Evolutionary conservation across 805 yeast species (phyloP).

Genomic region (Ogataea ganodermae): DNA sequence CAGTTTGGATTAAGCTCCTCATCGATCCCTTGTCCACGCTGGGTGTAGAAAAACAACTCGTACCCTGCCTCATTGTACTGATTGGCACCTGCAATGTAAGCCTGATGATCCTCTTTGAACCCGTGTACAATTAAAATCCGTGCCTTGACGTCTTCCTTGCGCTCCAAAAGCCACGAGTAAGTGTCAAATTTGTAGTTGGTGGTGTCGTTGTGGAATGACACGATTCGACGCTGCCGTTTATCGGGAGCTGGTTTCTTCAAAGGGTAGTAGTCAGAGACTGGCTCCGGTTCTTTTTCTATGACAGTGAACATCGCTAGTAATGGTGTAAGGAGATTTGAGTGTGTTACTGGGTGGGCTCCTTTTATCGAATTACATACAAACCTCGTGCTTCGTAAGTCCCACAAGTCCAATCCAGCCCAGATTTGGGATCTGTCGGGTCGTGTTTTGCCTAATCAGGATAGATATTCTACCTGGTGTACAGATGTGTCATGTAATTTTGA

Average conservation of each 20-base stretch:
- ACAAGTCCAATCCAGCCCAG: too few species aligned
- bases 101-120: constrained; percentile 56
- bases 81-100: constrained; percentile 57
- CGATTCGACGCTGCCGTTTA: constrained; percentile 1
- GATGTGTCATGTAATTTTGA: too few species aligned
- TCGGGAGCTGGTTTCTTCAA: constrained; percentile 3
- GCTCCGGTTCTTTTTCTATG: background rate
- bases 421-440: too few species aligned
- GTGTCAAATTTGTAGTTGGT: constrained; percentile 19
- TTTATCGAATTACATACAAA: too few species aligned
- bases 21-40: constrained; percentile 66
- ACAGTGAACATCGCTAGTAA: constrained; percentile 5
- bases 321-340: too few species aligned
- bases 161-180: constrained; percentile 20
- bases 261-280: constrained; percentile 7
- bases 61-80: constrained; percentile 52
- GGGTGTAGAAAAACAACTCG: constrained; percentile 69
- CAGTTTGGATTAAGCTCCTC: constrained; percentile 52
- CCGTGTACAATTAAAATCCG: constrained; percentile 68
- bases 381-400: too few species aligned
- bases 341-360: too few species aligned
- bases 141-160: constrained; percentile 41
- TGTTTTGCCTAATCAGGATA: too few species aligned
- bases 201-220: constrained; percentile 4
- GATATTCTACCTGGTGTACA: too few species aligned